These are phyloP conservation scores for Clonostachys rhizophaga DNA, from an alignment of 2,329 filamentous ascomycete species.

Conservation along the genomic window DNA sequence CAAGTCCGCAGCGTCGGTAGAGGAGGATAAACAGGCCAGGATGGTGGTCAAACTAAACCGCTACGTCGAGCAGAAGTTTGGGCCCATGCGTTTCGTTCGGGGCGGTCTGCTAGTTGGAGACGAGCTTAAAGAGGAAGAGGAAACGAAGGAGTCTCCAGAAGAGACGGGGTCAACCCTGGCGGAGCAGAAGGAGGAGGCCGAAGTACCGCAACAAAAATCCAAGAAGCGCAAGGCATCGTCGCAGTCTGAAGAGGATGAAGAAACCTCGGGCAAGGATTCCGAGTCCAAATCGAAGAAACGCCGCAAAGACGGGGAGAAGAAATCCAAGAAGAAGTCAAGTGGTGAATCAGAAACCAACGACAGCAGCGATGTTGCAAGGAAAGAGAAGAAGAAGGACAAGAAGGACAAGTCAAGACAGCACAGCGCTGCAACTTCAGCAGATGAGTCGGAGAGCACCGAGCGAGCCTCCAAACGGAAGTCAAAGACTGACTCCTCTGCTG, in stretches of 20 bases:
- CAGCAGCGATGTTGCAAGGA: slow-evolving; percentile 17
- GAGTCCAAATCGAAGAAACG: slow-evolving; percentile 11
- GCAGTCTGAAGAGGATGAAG: slow-evolving; percentile 13
- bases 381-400: slow-evolving; percentile 26
- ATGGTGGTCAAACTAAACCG: slow-evolving; percentile 67
- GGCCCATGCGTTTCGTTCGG: slow-evolving; percentile 78
- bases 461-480: background rate
- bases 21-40: slow-evolving; percentile 63
- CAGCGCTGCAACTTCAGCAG: background rate
- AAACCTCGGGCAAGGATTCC: slow-evolving; percentile 13
- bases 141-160: slow-evolving; percentile 1
- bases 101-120: slow-evolving; percentile 69
- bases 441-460: background rate
- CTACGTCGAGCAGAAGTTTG: slow-evolving; percentile 73
- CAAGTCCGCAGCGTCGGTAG: slow-evolving; percentile 68
- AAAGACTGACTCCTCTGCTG: background rate
- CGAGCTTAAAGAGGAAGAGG: slow-evolving; percentile 34
- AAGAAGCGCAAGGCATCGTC: slow-evolving; percentile 40
- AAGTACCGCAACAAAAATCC: slow-evolving; percentile 37
- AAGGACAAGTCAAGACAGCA: slow-evolving; percentile 2
- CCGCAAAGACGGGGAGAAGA: slow-evolving; percentile 24
- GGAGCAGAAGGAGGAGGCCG: slow-evolving; percentile 13
- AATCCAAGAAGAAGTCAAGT: slow-evolving; percentile 17
- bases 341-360: slow-evolving; percentile 8
- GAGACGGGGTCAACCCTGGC: slow-evolving; percentile 2